Evolutionary conservation across 495 filamentous ascomycete genomes (phyloP).

Genomic region (Opeltia flavorubescens): DNA sequence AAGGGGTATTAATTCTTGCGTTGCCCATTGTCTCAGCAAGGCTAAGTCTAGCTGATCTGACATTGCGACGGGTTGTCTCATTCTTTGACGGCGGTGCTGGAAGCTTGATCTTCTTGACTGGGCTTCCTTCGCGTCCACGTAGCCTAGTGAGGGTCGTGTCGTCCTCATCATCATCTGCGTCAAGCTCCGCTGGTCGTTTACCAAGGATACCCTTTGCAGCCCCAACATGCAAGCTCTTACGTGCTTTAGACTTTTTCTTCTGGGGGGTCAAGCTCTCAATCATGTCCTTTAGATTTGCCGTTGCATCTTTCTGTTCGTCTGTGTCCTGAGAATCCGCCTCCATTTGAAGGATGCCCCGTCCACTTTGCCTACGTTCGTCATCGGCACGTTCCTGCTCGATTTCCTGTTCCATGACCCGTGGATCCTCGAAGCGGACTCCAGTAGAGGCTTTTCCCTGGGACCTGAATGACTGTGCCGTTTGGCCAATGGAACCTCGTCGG

Average conservation of each 20-base stretch:
- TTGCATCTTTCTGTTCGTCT: conserved; percentile 43
- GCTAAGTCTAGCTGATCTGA: conserved; percentile 28
- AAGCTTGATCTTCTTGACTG: conserved; percentile 60
- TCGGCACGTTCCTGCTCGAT: conserved; percentile 52
- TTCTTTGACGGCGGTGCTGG: conserved; percentile 50
- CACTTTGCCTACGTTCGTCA: conserved; percentile 48
- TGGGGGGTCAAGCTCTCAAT: conserved; percentile 66
- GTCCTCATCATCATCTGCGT: conserved; percentile 50
- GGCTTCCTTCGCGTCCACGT: conserved; percentile 57
- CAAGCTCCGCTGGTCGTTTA: conserved; percentile 59
- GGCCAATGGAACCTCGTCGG: conserved; percentile 55
- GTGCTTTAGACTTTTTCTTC: conserved; percentile 49
- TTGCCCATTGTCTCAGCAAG: conserved; percentile 14
- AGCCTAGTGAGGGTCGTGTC: conserved; percentile 53
- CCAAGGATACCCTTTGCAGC: conserved; percentile 62
- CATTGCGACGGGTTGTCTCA: conserved; percentile 44
- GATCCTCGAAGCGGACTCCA: conserved; percentile 52
- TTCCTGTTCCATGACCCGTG: conserved; percentile 50
- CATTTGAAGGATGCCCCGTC: conserved; percentile 36
- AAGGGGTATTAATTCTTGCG: conserved; percentile 24
- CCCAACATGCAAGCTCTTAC: conserved; percentile 66
- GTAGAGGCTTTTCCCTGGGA: conserved; percentile 28
- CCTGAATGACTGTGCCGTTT: conserved; percentile 47
- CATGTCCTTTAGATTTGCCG: conserved; percentile 55
- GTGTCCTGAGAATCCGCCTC: conserved; percentile 27